Evolutionary conservation across 768 basidiomycete genomes (phyloP), one percentile per base, ranked within the genome.

Genomic region (Cystobasidium ongulense): DNA sequence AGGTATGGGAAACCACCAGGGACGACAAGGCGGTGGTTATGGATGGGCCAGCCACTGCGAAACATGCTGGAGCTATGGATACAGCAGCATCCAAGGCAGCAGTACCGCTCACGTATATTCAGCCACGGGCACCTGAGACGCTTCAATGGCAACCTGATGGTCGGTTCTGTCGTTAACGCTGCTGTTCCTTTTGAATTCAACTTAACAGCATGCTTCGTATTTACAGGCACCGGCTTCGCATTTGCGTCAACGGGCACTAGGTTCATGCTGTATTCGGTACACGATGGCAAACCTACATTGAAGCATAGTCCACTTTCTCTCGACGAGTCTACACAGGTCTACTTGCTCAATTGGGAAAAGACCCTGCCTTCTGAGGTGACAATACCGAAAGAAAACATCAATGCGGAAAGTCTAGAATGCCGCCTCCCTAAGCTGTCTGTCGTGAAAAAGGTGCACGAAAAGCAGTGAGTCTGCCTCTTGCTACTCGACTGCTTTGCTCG

Each of bases 281-380:
- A 71, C 54, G 53, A 59, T 39, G 68, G 68, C 29, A 71, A 59
- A 59, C 25, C 68, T 3, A 5, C n/a, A 1, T 31, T 71, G 23
- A 29, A 13, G 21, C 29, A 59, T 33, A 38, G n/a, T 27, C 68
- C 68, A 10, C n/a, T 71, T 23, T 4, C 68, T 13, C 11, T 25
- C 63, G 25, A 46, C 13, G 52, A n/a, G 31, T 17, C 27, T 33
- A 31, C 52, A 2, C 33, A 11, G 2, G 21, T 71, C 21, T 71
- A 71, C 38, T 25, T 71, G 33, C 29, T 71, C 8, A n/a, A 23
- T n/a, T 71, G 68, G 68, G 33, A 71, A 29, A 33, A 59, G 36
- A 54, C 50, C 17, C 50, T 71, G 5, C 13, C 68, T 3, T n/a
- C 39, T 29, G 65, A 39, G 5, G 1, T 11, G 7, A 29, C 4